Evolutionary conservation across 2,329 filamentous ascomycete genomes (phyloP).

Genomic region (Juglanconis oblonga): DNA sequence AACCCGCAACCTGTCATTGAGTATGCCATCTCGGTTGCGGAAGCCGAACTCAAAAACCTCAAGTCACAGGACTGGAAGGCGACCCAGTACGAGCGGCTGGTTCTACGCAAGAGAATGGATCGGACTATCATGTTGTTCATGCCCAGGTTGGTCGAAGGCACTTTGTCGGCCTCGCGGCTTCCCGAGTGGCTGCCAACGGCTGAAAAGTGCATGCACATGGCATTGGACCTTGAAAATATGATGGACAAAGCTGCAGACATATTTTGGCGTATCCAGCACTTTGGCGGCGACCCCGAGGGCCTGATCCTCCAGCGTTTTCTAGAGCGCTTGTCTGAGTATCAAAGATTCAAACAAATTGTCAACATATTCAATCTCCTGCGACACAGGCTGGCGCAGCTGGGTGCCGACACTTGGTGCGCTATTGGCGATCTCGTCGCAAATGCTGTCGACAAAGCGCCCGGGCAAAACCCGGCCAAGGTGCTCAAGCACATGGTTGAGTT

Average conservation of each 20-base stretch:
- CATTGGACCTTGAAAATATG: slow-evolving; percentile 24
- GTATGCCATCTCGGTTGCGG: slow-evolving; percentile 21
- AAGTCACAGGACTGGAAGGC: neutral
- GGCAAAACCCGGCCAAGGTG: slow-evolving; percentile 27
- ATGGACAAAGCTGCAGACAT: slow-evolving; percentile 23
- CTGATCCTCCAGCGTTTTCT: slow-evolving; percentile 31
- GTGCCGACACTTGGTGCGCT: slow-evolving; percentile 9
- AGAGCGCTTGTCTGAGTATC: slow-evolving; percentile 25
- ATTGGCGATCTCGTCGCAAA: slow-evolving; percentile 31
- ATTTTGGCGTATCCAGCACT: slow-evolving; percentile 30
- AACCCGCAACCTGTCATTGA: slow-evolving; percentile 33
- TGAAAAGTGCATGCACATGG: slow-evolving; percentile 20
- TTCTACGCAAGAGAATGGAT: slow-evolving; percentile 17
- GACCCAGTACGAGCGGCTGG: neutral
- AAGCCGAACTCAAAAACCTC: slow-evolving; percentile 1
- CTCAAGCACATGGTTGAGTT: slow-evolving; percentile 28
- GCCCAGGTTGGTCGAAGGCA: slow-evolving; percentile 26
- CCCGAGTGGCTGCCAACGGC: slow-evolving; percentile 9
- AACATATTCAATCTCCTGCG: slow-evolving; percentile 30
- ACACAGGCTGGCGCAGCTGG: slow-evolving; percentile 22
- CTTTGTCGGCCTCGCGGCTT: neutral
- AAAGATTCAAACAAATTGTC: slow-evolving; percentile 31
- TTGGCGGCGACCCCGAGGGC: slow-evolving; percentile 21
- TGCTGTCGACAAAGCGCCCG: slow-evolving; percentile 29
- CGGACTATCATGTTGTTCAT: slow-evolving; percentile 31